phyloP scores from a whole-genome alignment of 2,329 filamentous ascomycete species.

The Trichoderma endophyticum region DNA sequence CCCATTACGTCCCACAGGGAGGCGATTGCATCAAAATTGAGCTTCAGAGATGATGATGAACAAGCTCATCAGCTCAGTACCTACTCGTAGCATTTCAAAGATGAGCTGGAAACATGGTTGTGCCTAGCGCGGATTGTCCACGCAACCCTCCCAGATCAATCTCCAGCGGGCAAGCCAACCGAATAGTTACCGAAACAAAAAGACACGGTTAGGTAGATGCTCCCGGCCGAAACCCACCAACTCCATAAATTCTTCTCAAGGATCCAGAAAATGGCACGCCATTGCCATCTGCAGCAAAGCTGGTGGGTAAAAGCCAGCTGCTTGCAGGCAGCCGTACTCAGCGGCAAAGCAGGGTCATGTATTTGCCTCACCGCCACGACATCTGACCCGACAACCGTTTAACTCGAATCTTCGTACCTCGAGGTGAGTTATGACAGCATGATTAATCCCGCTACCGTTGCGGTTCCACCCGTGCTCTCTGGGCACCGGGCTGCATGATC shows the following conservation, averaged over 20 bases:
- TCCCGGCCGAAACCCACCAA: background rate
- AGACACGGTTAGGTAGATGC: conserved; percentile 10
- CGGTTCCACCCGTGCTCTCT: conserved; percentile 18
- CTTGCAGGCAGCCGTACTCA: background rate
- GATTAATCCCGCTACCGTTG: background rate
- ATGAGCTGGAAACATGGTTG: background rate
- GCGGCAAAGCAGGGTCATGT: background rate
- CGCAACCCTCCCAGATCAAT: background rate
- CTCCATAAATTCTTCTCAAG: background rate
- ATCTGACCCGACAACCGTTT: conserved; percentile 30
- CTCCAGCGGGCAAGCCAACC: conserved; percentile 24
- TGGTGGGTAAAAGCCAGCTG: background rate
- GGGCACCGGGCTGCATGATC: conserved; percentile 11
- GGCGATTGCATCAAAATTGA: background rate
- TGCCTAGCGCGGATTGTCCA: background rate
- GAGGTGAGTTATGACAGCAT: conserved; percentile 36
- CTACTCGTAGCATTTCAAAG: background rate
- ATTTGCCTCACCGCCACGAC: conserved; percentile 27
- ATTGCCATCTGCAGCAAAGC: background rate
- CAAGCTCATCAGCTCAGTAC: background rate
- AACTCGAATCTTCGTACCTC: conserved; percentile 40
- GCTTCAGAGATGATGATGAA: background rate
- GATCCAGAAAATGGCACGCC: background rate
- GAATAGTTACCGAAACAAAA: conserved; percentile 34
- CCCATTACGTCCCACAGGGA: background rate